phyloP scores from a whole-genome alignment of 495 filamentous ascomycete species.

The Neurospora sp. region DNA sequence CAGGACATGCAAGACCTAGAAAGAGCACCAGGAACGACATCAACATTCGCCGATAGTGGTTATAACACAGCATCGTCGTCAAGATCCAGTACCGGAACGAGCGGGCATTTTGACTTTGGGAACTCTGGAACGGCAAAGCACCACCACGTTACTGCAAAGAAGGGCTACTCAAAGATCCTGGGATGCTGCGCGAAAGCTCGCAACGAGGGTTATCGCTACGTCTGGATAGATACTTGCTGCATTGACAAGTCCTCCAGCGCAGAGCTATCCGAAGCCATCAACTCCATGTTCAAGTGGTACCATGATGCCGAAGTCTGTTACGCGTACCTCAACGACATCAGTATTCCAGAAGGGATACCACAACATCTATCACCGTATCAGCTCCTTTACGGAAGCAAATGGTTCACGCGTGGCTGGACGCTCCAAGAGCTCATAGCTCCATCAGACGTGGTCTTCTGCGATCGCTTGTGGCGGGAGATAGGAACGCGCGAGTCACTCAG shows the following conservation, averaged over 20 bases:
- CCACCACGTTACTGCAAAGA: not conserved
- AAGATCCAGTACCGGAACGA: not conserved
- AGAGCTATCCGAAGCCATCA: constrained; percentile 20
- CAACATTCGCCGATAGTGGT: not conserved
- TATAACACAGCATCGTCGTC: not conserved
- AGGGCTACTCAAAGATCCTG: constrained; percentile 9
- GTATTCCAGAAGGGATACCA: not conserved
- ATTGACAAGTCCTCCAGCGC: constrained; percentile 26
- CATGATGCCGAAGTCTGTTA: constrained; percentile 20
- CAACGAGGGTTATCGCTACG: constrained; percentile 15
- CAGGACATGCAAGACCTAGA: constrained; percentile 4
- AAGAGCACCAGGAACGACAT: not conserved
- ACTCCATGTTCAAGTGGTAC: constrained; percentile 20
- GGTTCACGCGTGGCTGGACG: constrained; percentile 35
- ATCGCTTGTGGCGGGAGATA: constrained; percentile 16
- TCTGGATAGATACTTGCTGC: constrained; percentile 35
- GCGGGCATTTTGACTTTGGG: not conserved
- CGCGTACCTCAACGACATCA: constrained; percentile 21
- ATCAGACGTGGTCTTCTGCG: constrained; percentile 19
- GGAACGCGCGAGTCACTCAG: constrained; percentile 12
- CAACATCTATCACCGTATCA: not conserved
- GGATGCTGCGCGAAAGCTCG: not conserved
- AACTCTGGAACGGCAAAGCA: not conserved
- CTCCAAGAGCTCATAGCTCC: constrained; percentile 33
- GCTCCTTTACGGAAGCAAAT: constrained; percentile 6